phyloP scores from a whole-genome alignment of 1,284 basidiomycete genomes.

The Apiotrichum gracile region DNA sequence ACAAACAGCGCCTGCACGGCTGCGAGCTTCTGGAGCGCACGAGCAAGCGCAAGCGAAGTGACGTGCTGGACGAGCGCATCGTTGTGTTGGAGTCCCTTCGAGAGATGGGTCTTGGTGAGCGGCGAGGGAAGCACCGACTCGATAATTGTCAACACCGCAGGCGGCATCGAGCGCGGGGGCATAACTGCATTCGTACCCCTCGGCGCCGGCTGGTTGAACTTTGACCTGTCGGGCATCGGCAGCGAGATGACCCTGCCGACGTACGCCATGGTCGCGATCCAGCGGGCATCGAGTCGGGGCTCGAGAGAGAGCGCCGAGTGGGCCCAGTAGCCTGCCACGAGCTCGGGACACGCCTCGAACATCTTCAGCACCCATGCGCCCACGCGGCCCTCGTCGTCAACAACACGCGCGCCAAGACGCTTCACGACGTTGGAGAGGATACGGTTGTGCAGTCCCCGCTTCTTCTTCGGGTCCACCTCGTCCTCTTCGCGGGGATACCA shows the following conservation, averaged over 20 bases:
- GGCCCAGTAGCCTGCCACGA: constrained; percentile 75
- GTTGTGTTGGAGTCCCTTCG: constrained; percentile 68
- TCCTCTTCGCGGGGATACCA: constrained; percentile 69
- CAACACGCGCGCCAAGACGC: constrained; percentile 59
- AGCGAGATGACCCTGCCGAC: constrained; percentile 70
- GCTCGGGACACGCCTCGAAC: constrained; percentile 72
- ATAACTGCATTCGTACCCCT: constrained; percentile 27
- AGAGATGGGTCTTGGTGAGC: constrained; percentile 62
- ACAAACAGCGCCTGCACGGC: constrained; percentile 55
- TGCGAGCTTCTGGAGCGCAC: constrained; percentile 65
- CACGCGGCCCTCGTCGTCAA: constrained; percentile 70
- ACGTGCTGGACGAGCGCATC: constrained; percentile 74
- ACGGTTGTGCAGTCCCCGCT: constrained; percentile 68
- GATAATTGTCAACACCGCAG: constrained; percentile 61
- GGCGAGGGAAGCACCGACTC: constrained; percentile 71
- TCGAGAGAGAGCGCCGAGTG: constrained; percentile 70
- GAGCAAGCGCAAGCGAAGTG: constrained; percentile 65
- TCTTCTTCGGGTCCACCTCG: constrained; percentile 23
- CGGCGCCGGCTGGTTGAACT: constrained; percentile 51
- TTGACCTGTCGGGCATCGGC: constrained; percentile 57
- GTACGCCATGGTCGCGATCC: constrained; percentile 81
- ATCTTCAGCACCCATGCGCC: constrained; percentile 78
- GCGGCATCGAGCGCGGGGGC: constrained; percentile 62
- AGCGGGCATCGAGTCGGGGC: constrained; percentile 76
- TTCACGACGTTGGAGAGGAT: constrained; percentile 71